phyloP scores from a whole-genome alignment of 73 alveolate genomes.

The Durusdinium trenchii region DNA sequence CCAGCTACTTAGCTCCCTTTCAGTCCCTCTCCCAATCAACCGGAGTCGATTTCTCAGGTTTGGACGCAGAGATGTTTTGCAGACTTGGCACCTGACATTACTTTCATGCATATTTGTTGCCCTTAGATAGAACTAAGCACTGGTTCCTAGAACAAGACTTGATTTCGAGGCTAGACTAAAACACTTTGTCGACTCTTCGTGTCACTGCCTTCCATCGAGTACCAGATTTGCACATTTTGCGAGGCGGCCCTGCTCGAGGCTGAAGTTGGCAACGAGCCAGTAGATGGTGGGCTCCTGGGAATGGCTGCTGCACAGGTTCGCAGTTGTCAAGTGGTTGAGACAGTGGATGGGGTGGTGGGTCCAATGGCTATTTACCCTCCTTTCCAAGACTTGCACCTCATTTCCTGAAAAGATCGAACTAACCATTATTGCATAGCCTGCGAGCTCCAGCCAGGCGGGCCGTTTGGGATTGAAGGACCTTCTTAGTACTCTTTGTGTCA shows the following conservation, averaged over 20 bases:
- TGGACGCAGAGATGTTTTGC: not conserved
- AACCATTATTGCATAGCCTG: not conserved
- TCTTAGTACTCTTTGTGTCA: constrained; percentile 43
- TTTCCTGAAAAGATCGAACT: not conserved
- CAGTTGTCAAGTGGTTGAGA: not conserved
- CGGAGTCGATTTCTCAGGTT: not conserved
- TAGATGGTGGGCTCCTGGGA: constrained; percentile 83
- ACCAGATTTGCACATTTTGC: not conserved
- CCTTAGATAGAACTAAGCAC: no score
- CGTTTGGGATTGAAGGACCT: constrained; percentile 66
- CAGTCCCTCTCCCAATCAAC: no score
- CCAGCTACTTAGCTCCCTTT: no score
- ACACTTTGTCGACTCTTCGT: not conserved
- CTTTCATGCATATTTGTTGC: not conserved
- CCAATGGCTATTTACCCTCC: not conserved
- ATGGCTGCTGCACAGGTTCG: constrained; percentile 83
- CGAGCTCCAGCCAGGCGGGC: constrained; percentile 53
- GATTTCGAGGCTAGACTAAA: no score
- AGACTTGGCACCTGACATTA: not conserved
- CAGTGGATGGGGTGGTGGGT: not conserved
- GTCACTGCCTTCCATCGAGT: not conserved
- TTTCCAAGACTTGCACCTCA: not conserved
- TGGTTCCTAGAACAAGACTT: no score
- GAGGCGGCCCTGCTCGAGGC: constrained; percentile 69
- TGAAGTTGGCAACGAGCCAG: constrained; percentile 77